Base-by-base conservation (phyloP, 306 rosid genomes). In the Quercus variabilis region DNA sequence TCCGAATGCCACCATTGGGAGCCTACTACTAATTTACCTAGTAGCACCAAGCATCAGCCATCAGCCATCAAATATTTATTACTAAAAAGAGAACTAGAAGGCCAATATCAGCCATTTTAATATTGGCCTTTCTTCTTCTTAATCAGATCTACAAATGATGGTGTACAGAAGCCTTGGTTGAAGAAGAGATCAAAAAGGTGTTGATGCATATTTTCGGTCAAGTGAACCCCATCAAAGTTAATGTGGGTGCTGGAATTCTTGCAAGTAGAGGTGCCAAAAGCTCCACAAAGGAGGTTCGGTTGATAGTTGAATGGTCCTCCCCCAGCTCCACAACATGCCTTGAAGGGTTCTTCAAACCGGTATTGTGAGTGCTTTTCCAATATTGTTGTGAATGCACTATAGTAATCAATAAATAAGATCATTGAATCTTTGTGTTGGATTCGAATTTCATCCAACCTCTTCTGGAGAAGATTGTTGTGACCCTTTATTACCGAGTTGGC, bases 141-240 rank as follows among this genome's bases (percentile, higher is more conserved):
- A 21, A 71, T 6, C 1, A 69, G 71, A 19, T 81, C 77, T 0
- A 18, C 41, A 17, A 81, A 33, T 33, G 38, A 33, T 33, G 38
- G 38, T 33, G 38, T 33, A 33, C 38, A 33, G 0, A 33, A 33
- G 1, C 38, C 38, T 33, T 5, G 38, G 38, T 33, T 33, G 38
- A 33, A 33, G 38, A 33, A 33, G 38, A 70, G 80, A 18, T 81
- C 80, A 70, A 80, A 18, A 9, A 81, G 26, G 7, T 69, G 55
- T 31, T 10, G 52, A 11, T 81, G 65, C 84, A 81, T 75, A 52
- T 76, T 55, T 55, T 75, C 80, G 4, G 84, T 73, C 14, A 76
- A 63, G 43, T 81, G 78, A 30, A 75, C 31, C 38, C 84, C 84
- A 2, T 81, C 84, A 80, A 80, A 81, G 76, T 55, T 69, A 17